A percentile compares a stretch with the other conserved stretches of the same genome.
These are phyloP conservation scores for Neurospora pannonica DNA, from an alignment of 495 filamentous ascomycete genomes.

Conservation along the genomic window DNA sequence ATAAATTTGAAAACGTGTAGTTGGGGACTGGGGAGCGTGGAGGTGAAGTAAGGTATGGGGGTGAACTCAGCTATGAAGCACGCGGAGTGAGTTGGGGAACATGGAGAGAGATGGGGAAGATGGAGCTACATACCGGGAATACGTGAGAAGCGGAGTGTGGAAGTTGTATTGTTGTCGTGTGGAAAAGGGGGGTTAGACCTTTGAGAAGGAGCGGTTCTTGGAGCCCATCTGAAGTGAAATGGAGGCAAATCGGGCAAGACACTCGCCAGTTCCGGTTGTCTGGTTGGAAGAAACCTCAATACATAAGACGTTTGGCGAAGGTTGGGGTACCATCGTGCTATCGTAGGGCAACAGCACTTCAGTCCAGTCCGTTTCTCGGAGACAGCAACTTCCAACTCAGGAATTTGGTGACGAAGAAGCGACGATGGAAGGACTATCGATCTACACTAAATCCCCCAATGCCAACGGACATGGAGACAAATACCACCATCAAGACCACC, in stretches of 20 bases:
- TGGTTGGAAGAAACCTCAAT: not conserved
- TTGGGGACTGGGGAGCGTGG: too few relatives aligned
- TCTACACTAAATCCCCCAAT: too few relatives aligned
- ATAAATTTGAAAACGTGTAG: not conserved
- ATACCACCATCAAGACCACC: too few relatives aligned
- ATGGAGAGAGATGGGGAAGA: not conserved
- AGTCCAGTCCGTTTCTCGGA: not conserved
- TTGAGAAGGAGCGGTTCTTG: not conserved
- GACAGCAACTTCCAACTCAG: too few relatives aligned
- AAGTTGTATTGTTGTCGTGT: not conserved
- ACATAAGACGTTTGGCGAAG: not conserved
- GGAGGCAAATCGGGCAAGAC: not conserved
- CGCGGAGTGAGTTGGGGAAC: too few relatives aligned
- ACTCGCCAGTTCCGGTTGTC: not conserved
- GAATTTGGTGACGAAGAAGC: too few relatives aligned
- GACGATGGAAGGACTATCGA: too few relatives aligned
- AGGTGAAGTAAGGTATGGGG: too few relatives aligned
- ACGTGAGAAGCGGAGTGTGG: too few relatives aligned
- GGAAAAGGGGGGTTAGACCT: not conserved
- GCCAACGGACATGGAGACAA: too few relatives aligned
- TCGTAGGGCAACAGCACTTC: not conserved
- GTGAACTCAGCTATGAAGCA: too few relatives aligned
- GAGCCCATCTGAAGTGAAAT: not conserved
- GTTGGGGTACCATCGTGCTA: not conserved
- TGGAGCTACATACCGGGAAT: not conserved